Base-by-base conservation (phyloP, 192 early-diverging fungal genomes). In the Allomyces macrogynus region DNA sequence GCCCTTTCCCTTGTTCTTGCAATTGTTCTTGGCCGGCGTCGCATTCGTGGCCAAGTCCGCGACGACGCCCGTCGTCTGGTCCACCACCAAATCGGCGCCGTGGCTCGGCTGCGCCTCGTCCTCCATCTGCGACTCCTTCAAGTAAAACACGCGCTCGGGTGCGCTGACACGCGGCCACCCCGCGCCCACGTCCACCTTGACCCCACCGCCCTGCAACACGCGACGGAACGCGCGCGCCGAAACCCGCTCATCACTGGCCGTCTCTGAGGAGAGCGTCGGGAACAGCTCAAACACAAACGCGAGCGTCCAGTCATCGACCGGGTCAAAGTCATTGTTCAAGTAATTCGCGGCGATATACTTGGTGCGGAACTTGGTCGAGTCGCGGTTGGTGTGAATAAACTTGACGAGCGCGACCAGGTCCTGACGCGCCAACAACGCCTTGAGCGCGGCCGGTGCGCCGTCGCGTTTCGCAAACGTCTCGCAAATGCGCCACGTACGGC, bases 291-390 rank as follows among this genome's bases (percentile, higher is more conserved):
- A 57, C 16, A 57, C 49, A 9, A 60, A 65, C n/a, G 24, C 64
- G 7, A 65, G 60, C 16, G 12, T 57, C 25, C 24, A 25, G 24
- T 65, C 64, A 23, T 27, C 24, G 18, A 65, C 44, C 44, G 44
- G 64, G 44, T 65, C 24, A 42, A 44, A 65, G 20, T 65, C 64
- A 42, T 65, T 65, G 60, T 25, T 65, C 16, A 65, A 25, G 44
- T 65, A 65, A 18, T 5, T 60, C 25, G 20, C 24, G 60, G 16
- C 64, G n/a, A 57, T 25, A 18, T 26, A 65, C 60, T 20, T 44
- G 44, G 24, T 24, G 4, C 14, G 24, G 64, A 44, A 44, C 24
- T 65, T 65, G 64, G 4, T 24, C 24, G 8, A 60, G 64, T n/a
- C 26, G 9, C 9, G 24, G 4, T 60, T 65, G 18, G 24, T 26